Conservation (phyloP, 2,329 filamentous ascomycete species). For the Monilinia aucupariae region DNA sequence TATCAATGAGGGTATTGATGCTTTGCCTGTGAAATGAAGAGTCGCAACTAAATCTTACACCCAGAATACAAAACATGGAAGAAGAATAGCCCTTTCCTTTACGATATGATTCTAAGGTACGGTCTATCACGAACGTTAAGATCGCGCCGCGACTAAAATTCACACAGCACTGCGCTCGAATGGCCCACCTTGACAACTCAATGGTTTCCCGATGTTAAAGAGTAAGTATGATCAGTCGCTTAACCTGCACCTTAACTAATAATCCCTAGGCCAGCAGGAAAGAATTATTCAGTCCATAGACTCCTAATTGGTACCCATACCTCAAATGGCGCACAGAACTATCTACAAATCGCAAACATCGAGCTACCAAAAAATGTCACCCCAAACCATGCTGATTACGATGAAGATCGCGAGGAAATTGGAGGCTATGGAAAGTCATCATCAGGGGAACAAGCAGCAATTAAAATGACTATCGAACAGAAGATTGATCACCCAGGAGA, state of each 20-base stretch:
- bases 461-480: constrained; percentile 89
- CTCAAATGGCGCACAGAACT: constrained; percentile 77
- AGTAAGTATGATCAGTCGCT: constrained; percentile 41
- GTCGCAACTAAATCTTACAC: constrained; percentile 13
- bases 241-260: constrained; percentile 5
- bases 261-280: constrained; percentile 60
- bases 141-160: constrained; percentile 20
- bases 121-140: constrained; percentile 5
- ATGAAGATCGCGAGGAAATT: constrained; percentile 87
- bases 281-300: constrained; percentile 81
- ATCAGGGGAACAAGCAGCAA: constrained; percentile 60
- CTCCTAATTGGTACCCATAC: constrained; percentile 93
- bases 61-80: constrained; percentile 99
- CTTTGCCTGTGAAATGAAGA: background rate
- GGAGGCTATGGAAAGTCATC: constrained; percentile 78
- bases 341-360: constrained; percentile 89
- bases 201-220: constrained; percentile 94
- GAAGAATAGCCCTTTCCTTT: constrained; percentile 97
- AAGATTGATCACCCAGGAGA: constrained; percentile 95
- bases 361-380: constrained; percentile 77
- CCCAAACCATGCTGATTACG: constrained; percentile 77
- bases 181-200: constrained; percentile 97
- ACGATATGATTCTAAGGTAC: constrained; percentile 89
- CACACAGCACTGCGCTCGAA: constrained; percentile 72
- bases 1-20: constrained; percentile 76